Conservation (phyloP, 192 early-diverging fungal species). For the Umbelopsis isabellina region DNA sequence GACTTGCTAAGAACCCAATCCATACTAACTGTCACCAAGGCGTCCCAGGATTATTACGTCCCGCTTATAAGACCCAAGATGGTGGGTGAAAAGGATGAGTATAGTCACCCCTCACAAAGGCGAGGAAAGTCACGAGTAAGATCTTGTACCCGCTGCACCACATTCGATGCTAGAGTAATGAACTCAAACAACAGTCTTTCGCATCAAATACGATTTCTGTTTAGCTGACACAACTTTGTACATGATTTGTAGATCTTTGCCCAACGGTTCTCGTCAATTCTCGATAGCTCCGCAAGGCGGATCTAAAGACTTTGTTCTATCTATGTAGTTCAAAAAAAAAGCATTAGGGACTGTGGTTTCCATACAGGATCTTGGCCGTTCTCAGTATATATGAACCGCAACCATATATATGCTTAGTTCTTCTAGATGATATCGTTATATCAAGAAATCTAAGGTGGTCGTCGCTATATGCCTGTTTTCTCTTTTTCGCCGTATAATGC, state of each 20-base stretch:
- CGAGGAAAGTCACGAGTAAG: constrained; percentile 47
- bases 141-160: constrained; percentile 29
- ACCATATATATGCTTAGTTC: too few relatives aligned
- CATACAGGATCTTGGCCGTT: constrained; percentile 31
- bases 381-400: too few relatives aligned
- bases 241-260: constrained; percentile 23
- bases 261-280: constrained; percentile 21
- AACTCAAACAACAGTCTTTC: constrained; percentile 44
- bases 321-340: neutral
- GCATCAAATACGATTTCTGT: neutral
- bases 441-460: too few relatives aligned
- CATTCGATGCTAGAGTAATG: constrained; percentile 46
- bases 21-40: constrained; percentile 55
- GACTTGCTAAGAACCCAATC: constrained; percentile 49
- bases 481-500: too few relatives aligned
- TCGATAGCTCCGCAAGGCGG: constrained; percentile 41
- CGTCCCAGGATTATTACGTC: constrained; percentile 64
- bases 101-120: constrained; percentile 44
- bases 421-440: too few relatives aligned
- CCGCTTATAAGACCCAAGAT: constrained; percentile 58
- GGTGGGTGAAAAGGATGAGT: neutral
- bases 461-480: too few relatives aligned
- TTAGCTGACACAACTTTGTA: constrained; percentile 32
- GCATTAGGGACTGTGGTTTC: neutral
- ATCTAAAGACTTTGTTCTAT: neutral